These are phyloP conservation scores for Didymella segeticola DNA, from an alignment of 2,329 filamentous ascomycete genomes.

Conservation along the genomic window DNA sequence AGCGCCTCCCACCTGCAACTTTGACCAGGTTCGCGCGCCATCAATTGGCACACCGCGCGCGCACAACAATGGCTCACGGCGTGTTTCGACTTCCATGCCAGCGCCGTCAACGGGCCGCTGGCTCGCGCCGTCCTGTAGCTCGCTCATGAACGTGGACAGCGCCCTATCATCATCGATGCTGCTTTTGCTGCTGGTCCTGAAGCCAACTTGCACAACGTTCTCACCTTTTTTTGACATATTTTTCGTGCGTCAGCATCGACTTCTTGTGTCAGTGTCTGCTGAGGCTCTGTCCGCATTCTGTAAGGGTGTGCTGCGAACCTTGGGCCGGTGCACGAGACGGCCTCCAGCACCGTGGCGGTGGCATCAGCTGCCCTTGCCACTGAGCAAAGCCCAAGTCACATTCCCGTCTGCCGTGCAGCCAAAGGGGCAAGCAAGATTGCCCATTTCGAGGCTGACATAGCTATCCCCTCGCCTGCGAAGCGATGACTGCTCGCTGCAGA, in stretches of 20 bases:
- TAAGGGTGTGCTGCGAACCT: slow-evolving; percentile 18
- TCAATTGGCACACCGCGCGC: neutral
- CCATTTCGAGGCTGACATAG: neutral
- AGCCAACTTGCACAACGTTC: neutral
- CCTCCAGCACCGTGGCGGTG: slow-evolving; percentile 11
- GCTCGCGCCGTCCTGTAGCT: slow-evolving; percentile 26
- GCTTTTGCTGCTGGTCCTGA: slow-evolving; percentile 5
- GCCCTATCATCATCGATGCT: slow-evolving; percentile 9
- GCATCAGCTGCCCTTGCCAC: slow-evolving; percentile 34
- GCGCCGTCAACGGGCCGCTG: slow-evolving; percentile 19
- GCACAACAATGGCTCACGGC: slow-evolving; percentile 11
- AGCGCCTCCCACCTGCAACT: neutral
- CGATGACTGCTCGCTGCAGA: slow-evolving; percentile 10
- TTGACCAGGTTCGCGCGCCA: slow-evolving; percentile 14
- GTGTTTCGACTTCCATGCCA: slow-evolving; percentile 12
- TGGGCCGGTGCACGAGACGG: slow-evolving; percentile 16
- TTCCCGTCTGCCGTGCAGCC: slow-evolving; percentile 4
- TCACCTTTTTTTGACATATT: neutral
- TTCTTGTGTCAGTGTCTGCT: neutral
- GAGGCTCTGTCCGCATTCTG: neutral
- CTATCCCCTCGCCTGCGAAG: neutral
- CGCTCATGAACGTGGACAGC: slow-evolving; percentile 13
- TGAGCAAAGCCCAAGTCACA: slow-evolving; percentile 10
- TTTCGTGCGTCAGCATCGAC: neutral
- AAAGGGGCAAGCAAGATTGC: slow-evolving; percentile 8